These are phyloP conservation scores for Teratosphaeriaceae sp. DNA, from an alignment of 2,329 filamentous ascomycete genomes.

Conservation along the genomic window DNA sequence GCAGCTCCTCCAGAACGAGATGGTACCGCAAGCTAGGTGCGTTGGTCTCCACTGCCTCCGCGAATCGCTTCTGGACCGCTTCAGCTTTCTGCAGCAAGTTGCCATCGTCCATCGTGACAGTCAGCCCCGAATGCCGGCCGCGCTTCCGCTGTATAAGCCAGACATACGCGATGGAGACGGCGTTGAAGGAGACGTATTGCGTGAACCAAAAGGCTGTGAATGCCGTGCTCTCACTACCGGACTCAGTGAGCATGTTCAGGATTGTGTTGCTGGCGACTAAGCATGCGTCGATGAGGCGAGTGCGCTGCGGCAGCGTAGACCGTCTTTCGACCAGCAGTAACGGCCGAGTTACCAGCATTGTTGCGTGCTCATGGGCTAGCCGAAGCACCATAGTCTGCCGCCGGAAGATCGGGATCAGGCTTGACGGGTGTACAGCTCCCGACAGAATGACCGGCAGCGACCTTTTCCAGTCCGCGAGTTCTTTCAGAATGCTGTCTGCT, in stretches of 20 bases:
- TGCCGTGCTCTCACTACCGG: slow-evolving; percentile 30
- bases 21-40: slow-evolving; percentile 45
- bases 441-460: slow-evolving; percentile 40
- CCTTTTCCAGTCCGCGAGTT: slow-evolving; percentile 41
- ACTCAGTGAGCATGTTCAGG: slow-evolving; percentile 39
- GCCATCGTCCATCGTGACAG: slow-evolving; percentile 10
- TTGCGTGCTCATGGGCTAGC: slow-evolving; percentile 49
- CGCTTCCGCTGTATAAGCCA: slow-evolving; percentile 43
- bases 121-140: slow-evolving; percentile 12
- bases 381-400: slow-evolving; percentile 49
- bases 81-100: slow-evolving; percentile 39
- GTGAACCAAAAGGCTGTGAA: slow-evolving; percentile 49
- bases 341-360: slow-evolving; percentile 50
- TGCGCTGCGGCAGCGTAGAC: neutral
- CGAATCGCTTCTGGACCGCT: slow-evolving; percentile 42
- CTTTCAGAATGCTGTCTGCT: slow-evolving; percentile 36
- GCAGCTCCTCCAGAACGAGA: slow-evolving; percentile 48
- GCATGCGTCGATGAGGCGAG: slow-evolving; percentile 30
- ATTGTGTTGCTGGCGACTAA: slow-evolving; percentile 42
- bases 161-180: slow-evolving; percentile 48
- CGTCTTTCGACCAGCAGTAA: slow-evolving; percentile 39
- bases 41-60: slow-evolving; percentile 32
- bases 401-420: slow-evolving; percentile 44
- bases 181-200: slow-evolving; percentile 49
- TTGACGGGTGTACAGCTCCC: slow-evolving; percentile 37